Percentiles rank a stretch among this genome's conserved stretches.
These are phyloP conservation scores for Agaricus blazei DNA, from an alignment of 768 basidiomycete genomes.

Conservation along the genomic window DNA sequence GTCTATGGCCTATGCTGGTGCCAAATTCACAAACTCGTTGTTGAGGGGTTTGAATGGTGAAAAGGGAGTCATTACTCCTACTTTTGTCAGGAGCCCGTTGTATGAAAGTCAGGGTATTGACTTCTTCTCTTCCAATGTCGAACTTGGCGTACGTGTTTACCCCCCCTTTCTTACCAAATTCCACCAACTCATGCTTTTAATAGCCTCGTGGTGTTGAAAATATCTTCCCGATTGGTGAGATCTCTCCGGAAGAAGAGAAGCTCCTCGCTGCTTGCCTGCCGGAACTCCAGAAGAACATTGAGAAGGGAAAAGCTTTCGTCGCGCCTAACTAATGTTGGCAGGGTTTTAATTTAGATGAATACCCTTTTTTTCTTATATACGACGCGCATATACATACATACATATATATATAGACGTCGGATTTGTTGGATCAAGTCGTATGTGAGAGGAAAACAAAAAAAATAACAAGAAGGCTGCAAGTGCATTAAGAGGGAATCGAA, in stretches of 20 bases:
- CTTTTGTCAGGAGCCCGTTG: conserved; percentile 87
- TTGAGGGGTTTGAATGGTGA: conserved; percentile 85
- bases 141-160: conserved; percentile 75
- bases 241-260: conserved; percentile 81
- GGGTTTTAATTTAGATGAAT: not conserved
- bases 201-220: conserved; percentile 86
- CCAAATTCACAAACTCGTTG: conserved; percentile 81
- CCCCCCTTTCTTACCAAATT: not conserved
- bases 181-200: conserved; percentile 13
- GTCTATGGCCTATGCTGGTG: conserved; percentile 94
- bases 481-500: conserved; percentile 88
- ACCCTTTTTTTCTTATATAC: not conserved
- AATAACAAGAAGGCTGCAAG: too few relatives aligned
- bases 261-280: conserved; percentile 84
- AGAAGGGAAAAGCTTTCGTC: conserved; percentile 84
- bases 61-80: conserved; percentile 78
- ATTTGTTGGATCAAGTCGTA: too few relatives aligned
- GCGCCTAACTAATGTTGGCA: not conserved
- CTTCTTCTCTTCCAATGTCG: conserved; percentile 93
- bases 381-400: not conserved
- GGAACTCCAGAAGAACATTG: conserved; percentile 96
- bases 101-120: conserved; percentile 82
- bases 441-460: too few relatives aligned
- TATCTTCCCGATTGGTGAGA: conserved; percentile 78
- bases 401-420: too few relatives aligned